Percentiles rank a stretch among this genome's conserved stretches.
Evolutionary conservation across 352 stramenopile species (phyloP).

Genomic region (Aphanomyces cochlioides): DNA sequence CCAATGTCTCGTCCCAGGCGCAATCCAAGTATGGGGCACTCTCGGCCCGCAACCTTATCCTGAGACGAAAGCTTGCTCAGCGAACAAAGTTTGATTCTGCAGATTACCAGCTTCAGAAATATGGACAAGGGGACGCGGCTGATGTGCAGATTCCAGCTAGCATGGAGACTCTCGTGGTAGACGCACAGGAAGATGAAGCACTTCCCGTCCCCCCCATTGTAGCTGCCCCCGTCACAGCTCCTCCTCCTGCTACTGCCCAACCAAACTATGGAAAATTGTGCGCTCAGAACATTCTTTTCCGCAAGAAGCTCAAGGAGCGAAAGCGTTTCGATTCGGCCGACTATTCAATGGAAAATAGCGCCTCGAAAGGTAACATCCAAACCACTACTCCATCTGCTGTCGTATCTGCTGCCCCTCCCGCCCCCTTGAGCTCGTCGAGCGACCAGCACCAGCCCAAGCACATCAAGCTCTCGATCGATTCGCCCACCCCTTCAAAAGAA

Average conservation of each 20-base stretch:
- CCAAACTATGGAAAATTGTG: constrained; percentile 49
- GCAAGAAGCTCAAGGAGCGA: constrained; percentile 40
- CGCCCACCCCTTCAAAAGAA: constrained; percentile 32
- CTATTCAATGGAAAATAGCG: constrained; percentile 35
- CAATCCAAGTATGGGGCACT: constrained; percentile 45
- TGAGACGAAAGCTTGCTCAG: constrained; percentile 39
- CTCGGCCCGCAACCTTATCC: constrained; percentile 37
- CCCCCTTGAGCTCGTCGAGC: constrained; percentile 16
- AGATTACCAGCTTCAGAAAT: constrained; percentile 73
- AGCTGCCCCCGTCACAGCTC: background rate
- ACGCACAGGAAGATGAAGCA: constrained; percentile 20
- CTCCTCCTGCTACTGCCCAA: background rate
- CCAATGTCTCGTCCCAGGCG: background rate
- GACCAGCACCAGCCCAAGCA: constrained; percentile 72
- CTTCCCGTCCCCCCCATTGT: background rate
- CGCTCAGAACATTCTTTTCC: constrained; percentile 39
- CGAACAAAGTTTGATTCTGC: constrained; percentile 68
- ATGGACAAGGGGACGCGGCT: constrained; percentile 8
- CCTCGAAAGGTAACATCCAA: constrained; percentile 9
- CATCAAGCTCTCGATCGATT: constrained; percentile 65
- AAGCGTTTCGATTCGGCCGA: constrained; percentile 42
- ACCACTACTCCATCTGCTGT: background rate
- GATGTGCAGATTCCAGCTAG: background rate
- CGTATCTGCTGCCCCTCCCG: background rate
- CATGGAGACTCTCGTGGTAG: constrained; percentile 26